phyloP scores from a whole-genome alignment of 108 stramenopile species.

The Heterococcus sp. region DNA sequence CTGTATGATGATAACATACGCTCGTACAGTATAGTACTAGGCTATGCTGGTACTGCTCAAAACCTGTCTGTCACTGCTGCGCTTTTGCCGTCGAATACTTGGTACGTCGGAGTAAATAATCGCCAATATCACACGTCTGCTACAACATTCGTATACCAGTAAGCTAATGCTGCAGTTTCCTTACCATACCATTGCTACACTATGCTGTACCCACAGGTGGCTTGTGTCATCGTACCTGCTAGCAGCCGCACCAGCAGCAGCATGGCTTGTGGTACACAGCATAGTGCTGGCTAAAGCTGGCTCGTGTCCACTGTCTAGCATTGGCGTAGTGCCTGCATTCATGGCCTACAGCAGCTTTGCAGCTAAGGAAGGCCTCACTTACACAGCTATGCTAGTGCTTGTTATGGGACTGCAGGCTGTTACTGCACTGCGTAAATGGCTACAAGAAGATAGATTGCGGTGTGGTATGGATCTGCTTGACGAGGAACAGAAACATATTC shows the following conservation, averaged over 20 bases:
- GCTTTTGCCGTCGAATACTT: no score
- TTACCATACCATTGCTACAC: neutral
- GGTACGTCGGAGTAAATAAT: no score
- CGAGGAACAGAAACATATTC: slow-evolving; percentile 51
- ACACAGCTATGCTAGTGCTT: slow-evolving; percentile 33
- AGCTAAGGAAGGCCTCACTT: slow-evolving; percentile 13
- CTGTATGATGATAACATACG: no score
- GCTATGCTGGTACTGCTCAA: no score
- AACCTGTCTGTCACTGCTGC: no score
- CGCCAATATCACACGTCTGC: no score
- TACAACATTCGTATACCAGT: no score
- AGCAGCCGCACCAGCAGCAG: neutral
- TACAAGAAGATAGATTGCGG: slow-evolving; percentile 39
- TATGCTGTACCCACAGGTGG: neutral
- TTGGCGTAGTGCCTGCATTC: slow-evolving; percentile 43
- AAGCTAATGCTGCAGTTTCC: no score
- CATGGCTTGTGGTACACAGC: neutral
- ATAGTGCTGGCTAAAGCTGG: neutral
- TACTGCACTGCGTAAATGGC: slow-evolving; percentile 43
- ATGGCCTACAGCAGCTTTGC: slow-evolving; percentile 46
- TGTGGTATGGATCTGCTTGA: slow-evolving; percentile 20
- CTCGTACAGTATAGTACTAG: no score
- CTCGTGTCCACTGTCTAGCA: neutral
- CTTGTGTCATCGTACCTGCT: neutral
- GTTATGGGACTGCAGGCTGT: slow-evolving; percentile 16